Conservation (phyloP, 176 grass and related monocot species). For the maize (Zea mays) region Zm-B73-REFERENCE-NAM-5.0 NC_050100.1:207924001-207924500, state of each 20-base stretch:
- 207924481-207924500: slow-evolving; percentile 73
- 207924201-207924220: slow-evolving; percentile 5
- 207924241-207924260: slow-evolving; percentile 54
- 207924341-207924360: slow-evolving; percentile 61
- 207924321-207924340: slow-evolving; percentile 50
- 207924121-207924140: background rate
- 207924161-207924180: background rate
- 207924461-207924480: slow-evolving; percentile 47
- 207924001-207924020: slow-evolving; percentile 73
- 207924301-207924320: slow-evolving; percentile 62
- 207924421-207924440: slow-evolving; percentile 85
- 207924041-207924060: slow-evolving; percentile 87
- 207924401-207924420: background rate
- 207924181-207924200: background rate
- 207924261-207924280: slow-evolving; percentile 63
- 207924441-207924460: slow-evolving; percentile 80
- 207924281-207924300: slow-evolving; percentile 51
- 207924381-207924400: background rate
- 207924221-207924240: slow-evolving; percentile 75
- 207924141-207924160: background rate
- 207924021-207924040: slow-evolving; percentile 83
- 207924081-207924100: slow-evolving; percentile 44
- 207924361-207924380: background rate
- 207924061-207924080: slow-evolving; percentile 78
- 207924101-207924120: background rate